These are phyloP conservation scores for Sequoia sempervirens DNA, from an alignment of 75 land plant genomes.

Conservation along the genomic window DNA sequence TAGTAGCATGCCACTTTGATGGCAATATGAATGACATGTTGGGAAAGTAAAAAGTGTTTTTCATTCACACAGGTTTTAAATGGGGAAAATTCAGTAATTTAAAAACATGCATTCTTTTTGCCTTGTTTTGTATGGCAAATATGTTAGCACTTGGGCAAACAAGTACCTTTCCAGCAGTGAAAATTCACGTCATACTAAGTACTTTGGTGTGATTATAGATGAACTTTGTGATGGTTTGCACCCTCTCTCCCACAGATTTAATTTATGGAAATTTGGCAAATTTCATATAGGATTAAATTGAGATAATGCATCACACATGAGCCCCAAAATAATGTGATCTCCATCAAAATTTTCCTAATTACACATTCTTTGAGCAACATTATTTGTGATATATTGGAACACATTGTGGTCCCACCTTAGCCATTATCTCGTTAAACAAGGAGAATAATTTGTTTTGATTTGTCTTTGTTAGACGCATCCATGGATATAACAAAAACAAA, in stretches of 20 bases:
- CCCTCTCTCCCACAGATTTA: neutral
- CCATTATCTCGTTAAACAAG: neutral
- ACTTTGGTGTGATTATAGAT: neutral
- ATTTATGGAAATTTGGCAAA: neutral
- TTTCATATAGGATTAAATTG: neutral
- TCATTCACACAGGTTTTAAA: too few relatives aligned
- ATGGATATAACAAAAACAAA: constrained; percentile 25
- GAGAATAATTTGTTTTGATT: constrained; percentile 26
- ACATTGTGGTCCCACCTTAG: neutral
- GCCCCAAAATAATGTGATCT: neutral
- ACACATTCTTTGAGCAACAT: too few relatives aligned
- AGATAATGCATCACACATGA: neutral
- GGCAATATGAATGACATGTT: too few relatives aligned
- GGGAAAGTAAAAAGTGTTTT: too few relatives aligned
- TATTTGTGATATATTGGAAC: neutral
- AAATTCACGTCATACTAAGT: neutral
- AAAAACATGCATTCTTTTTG: too few relatives aligned
- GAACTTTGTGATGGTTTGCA: neutral
- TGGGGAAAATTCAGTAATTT: too few relatives aligned
- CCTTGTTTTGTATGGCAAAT: neutral
- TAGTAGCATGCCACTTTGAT: too few relatives aligned
- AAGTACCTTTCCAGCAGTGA: neutral
- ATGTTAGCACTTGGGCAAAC: neutral
- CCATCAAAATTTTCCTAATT: neutral
- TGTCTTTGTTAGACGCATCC: constrained; percentile 21